Evolutionary conservation across 2,329 filamentous ascomycete species (phyloP).

Genomic region (Penicillium sp.): DNA sequence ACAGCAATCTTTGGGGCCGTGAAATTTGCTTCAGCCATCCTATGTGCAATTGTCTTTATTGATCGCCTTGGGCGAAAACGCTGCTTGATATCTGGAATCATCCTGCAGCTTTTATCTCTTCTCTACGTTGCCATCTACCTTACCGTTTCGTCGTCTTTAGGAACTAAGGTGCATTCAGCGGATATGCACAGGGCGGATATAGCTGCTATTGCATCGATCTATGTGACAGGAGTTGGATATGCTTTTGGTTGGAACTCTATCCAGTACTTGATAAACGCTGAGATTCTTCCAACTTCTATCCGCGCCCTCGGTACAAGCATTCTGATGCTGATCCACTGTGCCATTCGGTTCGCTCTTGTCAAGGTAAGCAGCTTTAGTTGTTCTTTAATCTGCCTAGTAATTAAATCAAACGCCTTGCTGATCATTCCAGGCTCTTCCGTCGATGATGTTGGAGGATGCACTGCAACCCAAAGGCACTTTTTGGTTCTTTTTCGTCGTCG

Average conservation of each 20-base stretch:
- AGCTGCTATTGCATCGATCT: not conserved
- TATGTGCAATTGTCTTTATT: not conserved
- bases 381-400: not conserved
- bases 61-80: not conserved
- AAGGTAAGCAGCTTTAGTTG: not conserved
- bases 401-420: not conserved
- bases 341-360: not conserved
- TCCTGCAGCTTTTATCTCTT: not conserved
- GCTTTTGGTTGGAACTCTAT: constrained; percentile 8
- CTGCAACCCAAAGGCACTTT: constrained; percentile 3
- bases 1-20: constrained; percentile 6
- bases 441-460: not conserved
- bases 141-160: not conserved
- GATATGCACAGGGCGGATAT: not conserved
- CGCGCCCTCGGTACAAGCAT: constrained; percentile 1
- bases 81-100: not conserved
- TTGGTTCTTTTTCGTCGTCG: constrained; percentile 3
- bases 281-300: constrained; percentile 1
- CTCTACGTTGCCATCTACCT: constrained; percentile 1
- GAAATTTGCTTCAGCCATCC: constrained; percentile 1
- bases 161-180: not conserved
- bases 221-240: constrained; percentile 3
- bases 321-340: constrained; percentile 2
- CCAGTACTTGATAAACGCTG: constrained; percentile 6
- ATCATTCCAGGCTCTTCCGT: not conserved